These are phyloP conservation scores for Geosmithia putterillii DNA, from an alignment of 2,329 filamentous ascomycete genomes.

Conservation along the genomic window DNA sequence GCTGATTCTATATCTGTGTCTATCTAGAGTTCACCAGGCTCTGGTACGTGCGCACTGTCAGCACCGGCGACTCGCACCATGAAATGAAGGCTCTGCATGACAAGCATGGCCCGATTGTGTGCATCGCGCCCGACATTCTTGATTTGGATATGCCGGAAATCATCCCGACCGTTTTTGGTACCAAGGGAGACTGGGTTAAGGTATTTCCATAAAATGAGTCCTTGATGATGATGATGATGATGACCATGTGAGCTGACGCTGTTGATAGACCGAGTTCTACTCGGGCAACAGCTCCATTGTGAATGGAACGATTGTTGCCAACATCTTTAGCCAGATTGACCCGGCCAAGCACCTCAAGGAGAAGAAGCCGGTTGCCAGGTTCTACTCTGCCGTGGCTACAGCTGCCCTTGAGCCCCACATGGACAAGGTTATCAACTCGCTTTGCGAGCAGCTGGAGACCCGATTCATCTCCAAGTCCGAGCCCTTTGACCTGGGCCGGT, in stretches of 20 bases:
- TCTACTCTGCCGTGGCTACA: slow-evolving; percentile 17
- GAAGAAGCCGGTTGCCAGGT: slow-evolving; percentile 22
- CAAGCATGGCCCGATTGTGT: slow-evolving; percentile 16
- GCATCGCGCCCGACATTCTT: slow-evolving; percentile 14
- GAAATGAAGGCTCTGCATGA: slow-evolving; percentile 12
- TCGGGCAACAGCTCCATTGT: slow-evolving; percentile 18
- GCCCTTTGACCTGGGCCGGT: slow-evolving; percentile 9
- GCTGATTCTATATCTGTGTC: too few relatives aligned
- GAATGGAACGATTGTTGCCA: slow-evolving; percentile 20
- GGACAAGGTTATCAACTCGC: slow-evolving; percentile 14
- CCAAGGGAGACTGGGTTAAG: slow-evolving; percentile 11
- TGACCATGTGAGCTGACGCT: neutral
- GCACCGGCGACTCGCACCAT: neutral
- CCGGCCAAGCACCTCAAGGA: slow-evolving; percentile 16
- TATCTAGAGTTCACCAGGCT: slow-evolving; percentile 1
- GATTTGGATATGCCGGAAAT: slow-evolving; percentile 13
- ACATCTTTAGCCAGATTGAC: slow-evolving; percentile 23
- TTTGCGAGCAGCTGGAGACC: slow-evolving; percentile 14
- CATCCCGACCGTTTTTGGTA: slow-evolving; percentile 14
- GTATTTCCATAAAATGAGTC: slow-evolving; percentile 1
- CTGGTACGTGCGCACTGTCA: neutral
- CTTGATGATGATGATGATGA: too few relatives aligned
- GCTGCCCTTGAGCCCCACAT: slow-evolving; percentile 16
- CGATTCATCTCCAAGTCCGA: slow-evolving; percentile 11
- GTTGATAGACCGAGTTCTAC: slow-evolving; percentile 21